Evolutionary conservation across 2,329 filamentous ascomycete species (phyloP).

Genomic region (Immersiporthe knoxdaviesiana): DNA sequence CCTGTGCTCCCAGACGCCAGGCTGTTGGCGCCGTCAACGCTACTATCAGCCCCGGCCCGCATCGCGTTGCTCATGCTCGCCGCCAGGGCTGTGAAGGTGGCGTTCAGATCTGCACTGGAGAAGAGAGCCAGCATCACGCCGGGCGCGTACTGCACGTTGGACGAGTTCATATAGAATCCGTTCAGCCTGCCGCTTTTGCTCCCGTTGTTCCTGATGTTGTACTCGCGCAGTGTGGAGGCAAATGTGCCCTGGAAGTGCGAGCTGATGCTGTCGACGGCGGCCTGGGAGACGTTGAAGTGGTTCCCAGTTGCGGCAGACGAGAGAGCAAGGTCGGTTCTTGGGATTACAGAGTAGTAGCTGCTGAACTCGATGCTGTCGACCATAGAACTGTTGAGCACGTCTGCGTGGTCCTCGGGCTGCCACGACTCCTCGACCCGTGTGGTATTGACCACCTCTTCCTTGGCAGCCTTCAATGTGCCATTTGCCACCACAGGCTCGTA

Average conservation of each 20-base stretch:
- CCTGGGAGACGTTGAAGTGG: slow-evolving; percentile 12
- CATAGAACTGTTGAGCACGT: not conserved
- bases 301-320: not conserved
- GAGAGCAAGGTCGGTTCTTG: slow-evolving; percentile 5
- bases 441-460: not conserved
- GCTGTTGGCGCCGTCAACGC: not conserved
- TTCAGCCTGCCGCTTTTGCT: not conserved
- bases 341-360: not conserved
- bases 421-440: slow-evolving; percentile 1
- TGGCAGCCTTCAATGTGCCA: slow-evolving; percentile 1
- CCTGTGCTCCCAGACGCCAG: slow-evolving; percentile 9
- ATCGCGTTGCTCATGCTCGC: slow-evolving; percentile 23
- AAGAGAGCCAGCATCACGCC: slow-evolving; percentile 15
- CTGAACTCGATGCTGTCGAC: slow-evolving; percentile 11
- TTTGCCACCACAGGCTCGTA: slow-evolving; percentile 13
- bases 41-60: not conserved
- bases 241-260: slow-evolving; percentile 2
- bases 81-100: slow-evolving; percentile 18
- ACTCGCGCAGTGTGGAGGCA: not conserved
- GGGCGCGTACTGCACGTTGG: slow-evolving; percentile 6
- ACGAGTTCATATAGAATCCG: slow-evolving; percentile 3
- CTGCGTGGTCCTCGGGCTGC: not conserved
- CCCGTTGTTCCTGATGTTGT: not conserved
- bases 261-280: slow-evolving; percentile 8
- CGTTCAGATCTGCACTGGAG: slow-evolving; percentile 14